Percentiles rank a stretch among this genome's conserved stretches.
Conservation (phyloP, 2,329 filamentous ascomycete genomes). For the Colletotrichum karsti region DNA sequence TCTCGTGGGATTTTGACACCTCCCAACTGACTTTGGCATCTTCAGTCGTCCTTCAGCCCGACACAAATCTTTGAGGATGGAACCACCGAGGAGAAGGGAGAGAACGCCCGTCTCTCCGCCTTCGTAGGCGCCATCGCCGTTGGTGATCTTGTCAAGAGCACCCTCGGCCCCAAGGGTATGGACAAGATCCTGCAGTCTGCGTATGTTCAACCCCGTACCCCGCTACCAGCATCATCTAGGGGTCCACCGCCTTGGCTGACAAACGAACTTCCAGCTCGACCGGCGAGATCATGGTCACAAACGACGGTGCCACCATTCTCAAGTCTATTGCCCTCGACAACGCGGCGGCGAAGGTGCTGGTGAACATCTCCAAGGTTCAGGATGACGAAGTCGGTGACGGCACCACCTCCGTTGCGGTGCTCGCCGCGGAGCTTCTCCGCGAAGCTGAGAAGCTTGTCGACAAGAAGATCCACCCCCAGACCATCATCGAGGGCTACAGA, state of each 20-base stretch:
- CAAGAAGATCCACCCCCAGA: constrained; percentile 99
- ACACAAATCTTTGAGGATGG: constrained; percentile 98
- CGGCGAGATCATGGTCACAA: constrained; percentile 97
- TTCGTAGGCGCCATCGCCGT: constrained; percentile 99
- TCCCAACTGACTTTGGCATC: background rate
- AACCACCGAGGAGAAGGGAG: constrained; percentile 96
- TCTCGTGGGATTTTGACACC: background rate
- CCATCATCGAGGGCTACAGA: constrained; percentile 98
- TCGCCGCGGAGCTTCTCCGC: constrained; percentile 92
- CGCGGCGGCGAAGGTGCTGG: constrained; percentile 95
- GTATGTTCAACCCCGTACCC: constrained; percentile 59
- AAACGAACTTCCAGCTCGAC: constrained; percentile 73
- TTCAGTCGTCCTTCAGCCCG: constrained; percentile 75
- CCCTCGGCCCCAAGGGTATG: constrained; percentile 97
- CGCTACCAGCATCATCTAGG: background rate
- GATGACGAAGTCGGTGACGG: constrained; percentile 99
- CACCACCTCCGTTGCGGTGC: constrained; percentile 95
- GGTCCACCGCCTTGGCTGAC: constrained; percentile 25
- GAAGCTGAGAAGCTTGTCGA: constrained; percentile 97
- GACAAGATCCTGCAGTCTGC: constrained; percentile 98
- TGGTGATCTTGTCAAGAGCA: constrained; percentile 96
- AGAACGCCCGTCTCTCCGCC: constrained; percentile 98
- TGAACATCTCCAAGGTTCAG: constrained; percentile 99
- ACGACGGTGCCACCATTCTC: constrained; percentile 97
- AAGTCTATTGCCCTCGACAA: constrained; percentile 99